phyloP scores from a whole-genome alignment of 2,329 filamentous ascomycete genomes.

The Apiospora saccharicola region DNA sequence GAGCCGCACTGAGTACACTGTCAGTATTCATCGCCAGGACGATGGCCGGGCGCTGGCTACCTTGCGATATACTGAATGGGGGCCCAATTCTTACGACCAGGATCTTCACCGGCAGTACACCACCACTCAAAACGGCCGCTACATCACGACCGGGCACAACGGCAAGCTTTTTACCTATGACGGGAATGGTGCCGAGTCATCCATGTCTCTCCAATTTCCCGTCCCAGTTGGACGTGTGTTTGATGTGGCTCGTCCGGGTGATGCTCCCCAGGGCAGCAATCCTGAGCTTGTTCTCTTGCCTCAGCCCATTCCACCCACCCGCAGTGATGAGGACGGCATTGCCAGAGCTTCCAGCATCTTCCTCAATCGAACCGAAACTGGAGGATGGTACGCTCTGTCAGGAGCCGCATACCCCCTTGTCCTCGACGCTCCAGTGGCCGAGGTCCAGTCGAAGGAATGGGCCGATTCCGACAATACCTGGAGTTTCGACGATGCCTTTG shows the following conservation, averaged over 20 bases:
- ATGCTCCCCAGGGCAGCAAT: conserved; percentile 67
- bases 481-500: conserved; percentile 51
- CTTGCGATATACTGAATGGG: conserved; percentile 93
- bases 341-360: conserved; percentile 74
- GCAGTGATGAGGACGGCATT: conserved; percentile 56
- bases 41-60: conserved; percentile 82
- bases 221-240: conserved; percentile 88
- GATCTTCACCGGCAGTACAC: conserved; percentile 87
- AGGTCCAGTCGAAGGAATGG: conserved; percentile 55
- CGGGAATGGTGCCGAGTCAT: conserved; percentile 63
- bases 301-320: conserved; percentile 75
- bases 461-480: conserved; percentile 51
- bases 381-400: conserved; percentile 94
- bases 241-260: conserved; percentile 80
- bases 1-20: conserved; percentile 87
- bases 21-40: conserved; percentile 80
- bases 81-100: conserved; percentile 86
- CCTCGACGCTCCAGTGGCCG: conserved; percentile 66
- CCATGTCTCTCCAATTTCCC: conserved; percentile 74
- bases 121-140: conserved; percentile 82
- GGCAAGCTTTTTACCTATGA: conserved; percentile 85
- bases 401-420: conserved; percentile 87
- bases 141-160: conserved; percentile 87
- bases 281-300: conserved; percentile 84
- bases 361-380: conserved; percentile 84